Percentiles rank a stretch among this genome's conserved stretches.
phyloP scores from a whole-genome alignment of 345 rosid species.

The sweet orange (Citrus sinensis) region DVS_A1.0 CM039163.1:33998501-33999000 shows the following conservation, averaged over 20 bases:
- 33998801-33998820: not conserved
- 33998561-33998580: not conserved
- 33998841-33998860: not conserved
- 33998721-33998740: not conserved
- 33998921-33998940: not conserved
- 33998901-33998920: not conserved
- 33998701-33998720: not conserved
- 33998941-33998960: not conserved
- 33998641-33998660: not conserved
- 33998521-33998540: not conserved
- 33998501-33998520: not conserved
- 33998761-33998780: not conserved
- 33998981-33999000: too few relatives aligned
- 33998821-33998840: not conserved
- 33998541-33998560: not conserved
- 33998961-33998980: too few relatives aligned
- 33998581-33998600: not conserved
- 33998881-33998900: not conserved
- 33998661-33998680: not conserved
- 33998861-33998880: not conserved
- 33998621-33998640: not conserved
- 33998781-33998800: not conserved
- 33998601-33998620: not conserved
- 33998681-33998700: not conserved
- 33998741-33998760: not conserved